Evolutionary conservation across 116 monocot genomes (phyloP).

Genomic region (Papilionanthe hybrid): DNA sequence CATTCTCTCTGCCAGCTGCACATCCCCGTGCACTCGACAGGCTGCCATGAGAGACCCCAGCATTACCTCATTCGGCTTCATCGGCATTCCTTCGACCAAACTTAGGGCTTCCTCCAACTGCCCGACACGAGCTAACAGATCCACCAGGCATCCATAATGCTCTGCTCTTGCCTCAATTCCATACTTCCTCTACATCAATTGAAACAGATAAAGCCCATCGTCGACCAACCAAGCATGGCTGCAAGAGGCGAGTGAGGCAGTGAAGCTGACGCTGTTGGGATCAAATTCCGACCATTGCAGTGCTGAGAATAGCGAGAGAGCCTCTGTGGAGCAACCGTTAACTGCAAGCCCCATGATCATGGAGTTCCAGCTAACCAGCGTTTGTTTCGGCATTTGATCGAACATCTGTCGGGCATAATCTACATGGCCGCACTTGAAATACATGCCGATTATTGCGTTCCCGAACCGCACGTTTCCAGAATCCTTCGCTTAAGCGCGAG

Average conservation of each 20-base stretch:
- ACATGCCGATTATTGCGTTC: conserved; percentile 55
- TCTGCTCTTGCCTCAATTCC: conserved; percentile 10
- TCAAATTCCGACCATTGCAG: conserved; percentile 27
- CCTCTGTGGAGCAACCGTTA: conserved; percentile 30
- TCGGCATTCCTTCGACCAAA: conserved; percentile 35
- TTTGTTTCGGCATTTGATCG: conserved; percentile 21
- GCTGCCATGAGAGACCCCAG: conserved; percentile 47
- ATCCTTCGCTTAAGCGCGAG: conserved; percentile 8
- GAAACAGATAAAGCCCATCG: conserved; percentile 36
- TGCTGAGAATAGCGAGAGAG: conserved; percentile 25
- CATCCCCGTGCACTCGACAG: conserved; percentile 35
- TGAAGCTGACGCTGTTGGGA: conserved; percentile 38
- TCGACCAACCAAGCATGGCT: conserved; percentile 44
- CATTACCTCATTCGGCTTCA: conserved; percentile 46
- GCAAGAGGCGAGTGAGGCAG: conserved; percentile 45
- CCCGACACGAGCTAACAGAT: conserved; percentile 44
- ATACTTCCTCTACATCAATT: conserved; percentile 24
- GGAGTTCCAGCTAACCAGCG: conserved; percentile 50
- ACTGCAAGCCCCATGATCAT: conserved; percentile 47
- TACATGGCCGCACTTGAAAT: conserved; percentile 40
- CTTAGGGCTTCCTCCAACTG: conserved; percentile 39
- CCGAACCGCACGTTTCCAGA: conserved; percentile 13
- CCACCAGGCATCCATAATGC: conserved; percentile 64
- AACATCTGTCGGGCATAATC: conserved; percentile 42
- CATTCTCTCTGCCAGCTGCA: conserved; percentile 38